These are phyloP conservation scores for Aspergillus felis DNA, from an alignment of 2,329 filamentous ascomycete species.

Conservation along the genomic window DNA sequence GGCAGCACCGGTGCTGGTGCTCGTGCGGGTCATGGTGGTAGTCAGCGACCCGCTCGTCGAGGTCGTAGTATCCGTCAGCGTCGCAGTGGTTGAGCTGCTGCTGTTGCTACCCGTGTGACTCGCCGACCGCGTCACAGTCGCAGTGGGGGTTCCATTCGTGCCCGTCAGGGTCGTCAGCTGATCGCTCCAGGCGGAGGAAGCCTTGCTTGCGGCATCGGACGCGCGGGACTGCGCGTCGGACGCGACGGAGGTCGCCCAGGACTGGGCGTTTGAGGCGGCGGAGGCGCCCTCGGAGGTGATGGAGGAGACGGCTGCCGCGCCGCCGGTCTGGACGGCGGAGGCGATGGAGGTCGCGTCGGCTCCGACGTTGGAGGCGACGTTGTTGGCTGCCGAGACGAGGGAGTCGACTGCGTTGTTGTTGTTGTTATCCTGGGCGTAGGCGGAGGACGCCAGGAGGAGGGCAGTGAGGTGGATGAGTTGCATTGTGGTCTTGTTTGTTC, in stretches of 20 bases:
- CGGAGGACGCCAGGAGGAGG: conserved; percentile 17
- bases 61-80: neutral
- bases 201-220: conserved; percentile 13
- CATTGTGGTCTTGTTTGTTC: conserved; percentile 17
- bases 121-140: conserved; percentile 4
- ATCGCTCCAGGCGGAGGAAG: conserved; percentile 4
- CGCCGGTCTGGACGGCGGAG: conserved; percentile 13
- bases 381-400: conserved; percentile 15
- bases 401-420: conserved; percentile 5
- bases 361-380: conserved; percentile 11
- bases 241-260: conserved; percentile 7
- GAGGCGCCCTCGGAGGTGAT: conserved; percentile 14
- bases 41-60: neutral
- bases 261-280: conserved; percentile 9
- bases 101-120: too few relatives aligned
- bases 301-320: conserved; percentile 11
- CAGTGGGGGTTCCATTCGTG: conserved; percentile 16
- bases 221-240: conserved; percentile 7
- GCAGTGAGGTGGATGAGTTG: conserved; percentile 25
- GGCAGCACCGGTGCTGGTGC: conserved; percentile 4
- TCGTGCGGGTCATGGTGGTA: neutral
- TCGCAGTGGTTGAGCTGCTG: conserved; percentile 1
- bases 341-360: conserved; percentile 16
- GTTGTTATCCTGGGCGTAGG: conserved; percentile 6
- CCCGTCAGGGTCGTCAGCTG: conserved; percentile 16